Evolutionary conservation across 2,329 filamentous ascomycete species (phyloP).

Genomic region (Myriosclerotinia duriaeana): DNA sequence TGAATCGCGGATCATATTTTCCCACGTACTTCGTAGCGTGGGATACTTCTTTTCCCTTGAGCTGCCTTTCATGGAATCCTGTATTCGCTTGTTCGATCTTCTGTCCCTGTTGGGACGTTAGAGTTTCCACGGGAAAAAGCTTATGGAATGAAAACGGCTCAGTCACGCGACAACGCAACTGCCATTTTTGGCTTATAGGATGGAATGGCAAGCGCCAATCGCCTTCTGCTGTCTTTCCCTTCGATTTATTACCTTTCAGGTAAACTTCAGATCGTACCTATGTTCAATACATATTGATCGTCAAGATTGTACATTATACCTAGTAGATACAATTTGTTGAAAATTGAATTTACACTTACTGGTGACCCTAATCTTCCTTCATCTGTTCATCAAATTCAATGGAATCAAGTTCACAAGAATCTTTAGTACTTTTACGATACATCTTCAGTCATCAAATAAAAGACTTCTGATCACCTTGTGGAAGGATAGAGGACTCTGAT

Average conservation of each 20-base stretch:
- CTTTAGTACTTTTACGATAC: neutral
- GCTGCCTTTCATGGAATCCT: conserved; percentile 9
- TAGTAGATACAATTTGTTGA: too few relatives aligned
- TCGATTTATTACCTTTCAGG: too few relatives aligned
- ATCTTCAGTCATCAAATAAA: neutral
- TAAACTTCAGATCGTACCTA: too few relatives aligned
- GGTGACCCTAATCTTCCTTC: too few relatives aligned
- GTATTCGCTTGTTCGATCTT: neutral
- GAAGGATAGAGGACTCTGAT: neutral
- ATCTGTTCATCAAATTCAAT: neutral
- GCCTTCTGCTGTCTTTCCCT: too few relatives aligned
- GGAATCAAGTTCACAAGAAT: neutral
- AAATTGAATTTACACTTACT: neutral
- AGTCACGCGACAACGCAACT: neutral
- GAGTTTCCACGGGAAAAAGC: neutral
- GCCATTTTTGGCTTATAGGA: neutral
- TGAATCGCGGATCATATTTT: neutral
- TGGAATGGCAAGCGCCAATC: neutral
- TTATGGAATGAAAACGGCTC: neutral
- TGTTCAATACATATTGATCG: too few relatives aligned
- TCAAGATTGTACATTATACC: too few relatives aligned
- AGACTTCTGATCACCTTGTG: neutral
- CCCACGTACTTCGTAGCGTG: conserved; percentile 16
- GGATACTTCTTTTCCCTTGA: conserved; percentile 16
- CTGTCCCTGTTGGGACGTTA: neutral